Base-by-base conservation (phyloP, 805 yeast species). In the Wickerhamiella cacticola region DNA sequence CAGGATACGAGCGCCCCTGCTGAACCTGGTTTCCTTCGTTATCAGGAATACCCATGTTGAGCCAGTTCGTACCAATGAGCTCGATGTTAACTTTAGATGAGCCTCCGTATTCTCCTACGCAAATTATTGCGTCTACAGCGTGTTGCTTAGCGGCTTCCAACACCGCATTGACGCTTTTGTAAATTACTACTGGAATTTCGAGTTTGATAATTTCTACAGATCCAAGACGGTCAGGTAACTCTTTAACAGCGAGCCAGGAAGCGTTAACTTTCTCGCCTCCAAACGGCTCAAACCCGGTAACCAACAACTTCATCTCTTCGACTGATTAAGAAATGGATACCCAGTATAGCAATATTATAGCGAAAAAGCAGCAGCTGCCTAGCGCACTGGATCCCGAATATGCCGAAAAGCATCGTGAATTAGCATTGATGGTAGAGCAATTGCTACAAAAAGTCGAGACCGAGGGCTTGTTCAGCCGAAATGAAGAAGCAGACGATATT, bases 401-500 rank as follows among this genome's bases (percentile, higher is more conserved):
- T 18, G n/a, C 25, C 3, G 23, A 19, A 2, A 13, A 21, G 6
- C 47, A 44, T 18, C 25, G 12, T 21, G 21, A 25, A 25, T 10
- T 44, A 7, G 24, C 21, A 28, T 9, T 16, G 3, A 23, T 23
- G 21, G 28, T 18, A 2, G 25, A 19, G 12, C 29, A 22, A 7
- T 22, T 46, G 24, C 24, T 48, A 28, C 34, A 13, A 13, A 39
- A 44, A 10, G 68, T 80, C 1, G 64, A 68, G 10, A 63, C 65
- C n/a, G 62, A 78, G 15, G 69, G 77, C 2, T 60, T 86, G 21
- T 86, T 83, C 64, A 81, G 89, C 55, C 63, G 66, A 10, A 85
- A 85, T 60, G 96, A 87, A 59, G 58, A 70, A 0, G 50, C 82
- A 2, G 82, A 78, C 0, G 96, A 87, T 55, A 57, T 87, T 9